These are phyloP conservation scores for Hypoxylon sp. DNA, from an alignment of 2,329 filamentous ascomycete species.

Conservation along the genomic window DNA sequence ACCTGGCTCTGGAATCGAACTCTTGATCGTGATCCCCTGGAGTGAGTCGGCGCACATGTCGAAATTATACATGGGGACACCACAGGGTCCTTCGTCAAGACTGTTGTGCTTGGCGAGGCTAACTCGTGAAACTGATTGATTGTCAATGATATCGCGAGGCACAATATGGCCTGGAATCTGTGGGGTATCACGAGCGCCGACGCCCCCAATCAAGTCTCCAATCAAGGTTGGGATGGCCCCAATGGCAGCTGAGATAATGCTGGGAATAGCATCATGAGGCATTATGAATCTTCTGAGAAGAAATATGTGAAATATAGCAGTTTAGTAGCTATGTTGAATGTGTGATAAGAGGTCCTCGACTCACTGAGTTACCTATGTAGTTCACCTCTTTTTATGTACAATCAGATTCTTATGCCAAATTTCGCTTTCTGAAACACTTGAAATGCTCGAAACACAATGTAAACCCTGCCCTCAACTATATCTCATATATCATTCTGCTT, in stretches of 20 bases:
- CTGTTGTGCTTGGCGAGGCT: background rate
- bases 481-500: background rate
- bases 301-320: background rate
- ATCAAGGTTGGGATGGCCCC: background rate
- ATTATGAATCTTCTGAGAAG: background rate
- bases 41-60: conserved; percentile 19
- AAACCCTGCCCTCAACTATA: background rate
- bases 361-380: background rate
- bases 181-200: background rate
- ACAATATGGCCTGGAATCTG: background rate
- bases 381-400: conserved; percentile 6
- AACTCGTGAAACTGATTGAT: background rate
- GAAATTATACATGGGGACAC: conserved; percentile 28
- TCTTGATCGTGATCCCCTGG: background rate
- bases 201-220: background rate
- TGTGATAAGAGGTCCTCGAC: background rate
- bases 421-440: background rate
- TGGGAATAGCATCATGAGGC: background rate
- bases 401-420: background rate
- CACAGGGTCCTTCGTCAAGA: conserved; percentile 14
- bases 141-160: background rate
- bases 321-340: background rate
- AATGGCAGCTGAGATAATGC: background rate
- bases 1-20: background rate
- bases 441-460: background rate